phyloP scores from a whole-genome alignment of 2,329 filamentous ascomycete genomes.

The Botrytis galanthina region DNA sequence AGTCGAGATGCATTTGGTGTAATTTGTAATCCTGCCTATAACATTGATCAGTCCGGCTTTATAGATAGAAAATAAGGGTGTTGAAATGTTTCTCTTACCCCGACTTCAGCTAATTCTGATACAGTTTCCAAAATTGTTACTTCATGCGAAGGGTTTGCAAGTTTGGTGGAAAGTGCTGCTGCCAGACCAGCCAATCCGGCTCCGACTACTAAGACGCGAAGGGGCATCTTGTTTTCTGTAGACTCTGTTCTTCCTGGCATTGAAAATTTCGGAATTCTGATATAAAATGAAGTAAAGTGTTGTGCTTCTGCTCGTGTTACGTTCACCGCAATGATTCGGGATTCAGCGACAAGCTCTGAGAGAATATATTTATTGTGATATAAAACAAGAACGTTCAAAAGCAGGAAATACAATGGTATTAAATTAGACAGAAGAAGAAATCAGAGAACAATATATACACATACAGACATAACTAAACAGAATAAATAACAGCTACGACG shows the following conservation, averaged over 20 bases:
- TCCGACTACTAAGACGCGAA: conserved; percentile 44
- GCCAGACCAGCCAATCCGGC: conserved; percentile 46
- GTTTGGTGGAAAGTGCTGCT: conserved; percentile 40
- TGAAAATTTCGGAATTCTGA: not conserved
- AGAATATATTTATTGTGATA: not conserved
- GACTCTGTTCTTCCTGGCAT: not conserved
- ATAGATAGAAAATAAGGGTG: not conserved
- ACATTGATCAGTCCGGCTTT: not conserved
- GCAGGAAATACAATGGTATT: not conserved
- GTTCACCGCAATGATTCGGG: not conserved
- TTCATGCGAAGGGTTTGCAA: conserved; percentile 40
- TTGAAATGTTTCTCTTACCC: conserved; percentile 24
- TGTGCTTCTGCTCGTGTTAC: not conserved
- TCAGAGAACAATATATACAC: not conserved
- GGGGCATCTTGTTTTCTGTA: conserved; percentile 20
- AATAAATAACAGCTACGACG: not conserved
- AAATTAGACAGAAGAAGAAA: not conserved
- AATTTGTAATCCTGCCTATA: conserved; percentile 35
- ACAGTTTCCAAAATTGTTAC: conserved; percentile 46
- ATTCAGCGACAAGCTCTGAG: not conserved
- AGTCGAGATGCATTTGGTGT: conserved; percentile 36
- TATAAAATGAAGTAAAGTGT: not conserved
- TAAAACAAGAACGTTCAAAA: not conserved
- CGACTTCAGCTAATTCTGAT: conserved; percentile 42
- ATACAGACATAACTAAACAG: not conserved